Conservation (phyloP, 345 rosid species). For the Corchorus capsularis region DNA sequence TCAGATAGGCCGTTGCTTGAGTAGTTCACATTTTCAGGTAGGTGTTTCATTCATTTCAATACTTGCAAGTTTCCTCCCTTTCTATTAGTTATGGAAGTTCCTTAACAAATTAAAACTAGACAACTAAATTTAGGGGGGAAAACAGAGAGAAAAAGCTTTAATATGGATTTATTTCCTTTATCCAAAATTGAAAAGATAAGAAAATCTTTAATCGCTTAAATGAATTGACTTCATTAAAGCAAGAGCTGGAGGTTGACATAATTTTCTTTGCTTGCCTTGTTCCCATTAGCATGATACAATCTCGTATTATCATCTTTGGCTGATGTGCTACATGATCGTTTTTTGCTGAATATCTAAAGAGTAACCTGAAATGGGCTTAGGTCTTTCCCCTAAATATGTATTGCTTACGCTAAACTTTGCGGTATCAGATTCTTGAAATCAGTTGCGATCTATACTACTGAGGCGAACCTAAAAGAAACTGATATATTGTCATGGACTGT, state of each 20-base stretch:
- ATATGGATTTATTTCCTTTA: neutral
- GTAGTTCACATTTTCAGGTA: slow-evolving; percentile 90
- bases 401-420: neutral
- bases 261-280: neutral
- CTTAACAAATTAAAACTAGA: neutral
- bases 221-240: slow-evolving; percentile 7
- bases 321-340: neutral
- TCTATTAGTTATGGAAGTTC: neutral
- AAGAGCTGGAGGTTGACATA: neutral
- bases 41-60: slow-evolving; percentile 7
- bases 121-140: neutral
- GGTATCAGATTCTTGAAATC: neutral
- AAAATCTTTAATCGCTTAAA: slow-evolving; percentile 3
- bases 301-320: neutral
- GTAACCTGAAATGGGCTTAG: neutral
- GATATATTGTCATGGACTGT: neutral
- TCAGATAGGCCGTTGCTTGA: slow-evolving; percentile 72
- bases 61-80: slow-evolving; percentile 5
- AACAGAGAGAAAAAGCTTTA: neutral
- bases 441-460: neutral
- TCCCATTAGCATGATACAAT: neutral
- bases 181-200: neutral
- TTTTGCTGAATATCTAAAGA: neutral
- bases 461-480: neutral
- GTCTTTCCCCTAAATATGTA: neutral